Percentiles rank a stretch among this genome's conserved stretches.
phyloP scores from a whole-genome alignment of 177 flowering plant genomes.

The Tripterygium wilfordii region DNA sequence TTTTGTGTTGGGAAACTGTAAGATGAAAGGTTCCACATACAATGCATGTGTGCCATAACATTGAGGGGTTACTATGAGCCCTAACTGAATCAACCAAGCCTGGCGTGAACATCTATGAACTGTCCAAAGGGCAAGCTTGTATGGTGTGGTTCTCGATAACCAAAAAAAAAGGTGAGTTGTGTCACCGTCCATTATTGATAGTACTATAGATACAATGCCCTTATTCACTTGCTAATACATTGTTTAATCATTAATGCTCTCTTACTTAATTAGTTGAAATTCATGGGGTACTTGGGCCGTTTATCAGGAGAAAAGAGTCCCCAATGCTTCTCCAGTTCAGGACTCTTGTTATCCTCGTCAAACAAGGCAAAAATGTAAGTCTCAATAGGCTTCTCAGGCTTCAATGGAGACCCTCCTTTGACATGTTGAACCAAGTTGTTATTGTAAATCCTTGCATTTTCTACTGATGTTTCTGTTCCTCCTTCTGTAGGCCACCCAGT shows the following conservation, averaged over 20 bases:
- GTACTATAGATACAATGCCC: no score
- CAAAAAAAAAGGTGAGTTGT: no score
- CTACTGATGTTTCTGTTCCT: conserved; percentile 22
- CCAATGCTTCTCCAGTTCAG: conserved; percentile 36
- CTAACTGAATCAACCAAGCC: no score
- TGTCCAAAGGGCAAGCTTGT: no score
- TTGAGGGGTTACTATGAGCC: no score
- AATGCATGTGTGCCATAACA: no score
- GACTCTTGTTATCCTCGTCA: conserved; percentile 40
- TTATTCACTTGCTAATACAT: no score
- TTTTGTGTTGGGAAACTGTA: background rate
- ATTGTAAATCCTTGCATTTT: conserved; percentile 38
- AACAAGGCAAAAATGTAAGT: conserved; percentile 52
- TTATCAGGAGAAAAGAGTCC: conserved; percentile 37
- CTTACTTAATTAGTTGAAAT: conserved; percentile 19
- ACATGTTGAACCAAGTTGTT: conserved; percentile 34
- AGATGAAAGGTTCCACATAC: no score
- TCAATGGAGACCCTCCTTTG: conserved; percentile 40
- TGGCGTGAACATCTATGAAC: no score
- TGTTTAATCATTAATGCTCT: no score
- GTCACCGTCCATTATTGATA: no score
- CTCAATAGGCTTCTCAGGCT: conserved; percentile 33
- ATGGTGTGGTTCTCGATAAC: no score
- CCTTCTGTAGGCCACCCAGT: conserved; percentile 42
- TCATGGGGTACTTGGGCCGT: conserved; percentile 31